Conservation (phyloP, 2,329 filamentous ascomycete species). For the Venturia nashicola region DNA sequence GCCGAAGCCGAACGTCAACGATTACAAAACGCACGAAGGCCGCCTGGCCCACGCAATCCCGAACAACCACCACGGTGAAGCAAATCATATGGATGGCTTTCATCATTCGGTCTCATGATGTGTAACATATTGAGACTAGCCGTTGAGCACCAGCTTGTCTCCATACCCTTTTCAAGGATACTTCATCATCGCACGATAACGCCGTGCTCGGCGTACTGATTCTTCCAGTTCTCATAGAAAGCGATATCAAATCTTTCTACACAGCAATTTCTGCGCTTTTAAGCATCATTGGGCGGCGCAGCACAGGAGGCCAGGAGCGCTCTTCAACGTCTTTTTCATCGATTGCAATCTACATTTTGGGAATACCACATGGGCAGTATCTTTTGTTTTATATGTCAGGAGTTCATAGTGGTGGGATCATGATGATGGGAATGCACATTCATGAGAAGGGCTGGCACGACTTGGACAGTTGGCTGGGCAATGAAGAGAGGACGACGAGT, state of each 20-base stretch:
- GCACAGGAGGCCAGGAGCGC: background rate
- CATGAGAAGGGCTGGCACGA: background rate
- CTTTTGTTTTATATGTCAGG: slow-evolving; percentile 1
- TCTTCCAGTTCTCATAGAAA: background rate
- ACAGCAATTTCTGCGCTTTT: background rate
- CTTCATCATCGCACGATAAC: background rate
- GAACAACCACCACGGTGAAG: slow-evolving; percentile 18
- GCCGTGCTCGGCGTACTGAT: background rate
- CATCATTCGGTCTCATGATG: background rate
- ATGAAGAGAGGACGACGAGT: background rate
- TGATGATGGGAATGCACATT: slow-evolving; percentile 3
- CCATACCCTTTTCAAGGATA: background rate
- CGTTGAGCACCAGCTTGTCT: background rate
- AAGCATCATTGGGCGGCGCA: background rate
- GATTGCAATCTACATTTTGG: background rate
- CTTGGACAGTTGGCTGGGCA: background rate
- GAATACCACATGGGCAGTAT: background rate
- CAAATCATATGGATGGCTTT: background rate
- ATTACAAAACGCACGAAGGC: slow-evolving; percentile 22
- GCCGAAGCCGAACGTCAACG: slow-evolving; percentile 21
- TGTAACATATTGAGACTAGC: background rate
- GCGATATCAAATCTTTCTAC: background rate
- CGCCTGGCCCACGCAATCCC: slow-evolving; percentile 24
- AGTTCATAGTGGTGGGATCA: no score
- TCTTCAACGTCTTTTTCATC: background rate